Evolutionary conservation across 495 filamentous ascomycete genomes (phyloP).

Genomic region (Tuber magnatum): DNA sequence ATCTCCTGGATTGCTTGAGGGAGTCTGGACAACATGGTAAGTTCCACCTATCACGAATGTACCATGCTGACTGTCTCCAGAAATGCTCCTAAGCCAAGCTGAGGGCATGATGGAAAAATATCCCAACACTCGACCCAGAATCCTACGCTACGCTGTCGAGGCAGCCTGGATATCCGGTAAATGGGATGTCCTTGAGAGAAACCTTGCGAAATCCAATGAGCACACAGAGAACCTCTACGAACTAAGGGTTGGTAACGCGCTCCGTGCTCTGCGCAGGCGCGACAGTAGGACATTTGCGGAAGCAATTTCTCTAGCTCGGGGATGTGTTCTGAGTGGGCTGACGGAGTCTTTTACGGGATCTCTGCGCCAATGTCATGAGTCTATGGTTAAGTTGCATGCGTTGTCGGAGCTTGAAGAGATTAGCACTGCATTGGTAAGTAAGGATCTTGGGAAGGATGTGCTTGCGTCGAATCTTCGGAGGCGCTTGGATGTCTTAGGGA

Average conservation of each 20-base stretch:
- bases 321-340: conserved; percentile 63
- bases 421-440: conserved; percentile 45
- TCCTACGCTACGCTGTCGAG: conserved; percentile 76
- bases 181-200: conserved; percentile 67
- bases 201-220: conserved; percentile 52
- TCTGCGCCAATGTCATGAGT: conserved; percentile 70
- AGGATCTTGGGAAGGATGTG: conserved; percentile 43
- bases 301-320: conserved; percentile 58
- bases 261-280: conserved; percentile 57
- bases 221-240: conserved; percentile 67
- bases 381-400: conserved; percentile 74
- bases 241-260: conserved; percentile 64
- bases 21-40: conserved; percentile 85
- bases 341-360: conserved; percentile 68
- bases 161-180: conserved; percentile 81
- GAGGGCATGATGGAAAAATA: conserved; percentile 61
- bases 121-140: conserved; percentile 48
- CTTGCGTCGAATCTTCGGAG: conserved; percentile 58
- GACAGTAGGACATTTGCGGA: conserved; percentile 51
- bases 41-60: conserved; percentile 13
- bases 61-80: conserved; percentile 45
- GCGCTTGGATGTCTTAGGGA: conserved; percentile 74
- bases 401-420: conserved; percentile 82
- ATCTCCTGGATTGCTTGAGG: conserved; percentile 80
- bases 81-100: conserved; percentile 75